Evolutionary conservation across 331 rosid species (phyloP), one percentile per base, ranked within the genome.

Genomic region (Acacia concinna): DNA sequence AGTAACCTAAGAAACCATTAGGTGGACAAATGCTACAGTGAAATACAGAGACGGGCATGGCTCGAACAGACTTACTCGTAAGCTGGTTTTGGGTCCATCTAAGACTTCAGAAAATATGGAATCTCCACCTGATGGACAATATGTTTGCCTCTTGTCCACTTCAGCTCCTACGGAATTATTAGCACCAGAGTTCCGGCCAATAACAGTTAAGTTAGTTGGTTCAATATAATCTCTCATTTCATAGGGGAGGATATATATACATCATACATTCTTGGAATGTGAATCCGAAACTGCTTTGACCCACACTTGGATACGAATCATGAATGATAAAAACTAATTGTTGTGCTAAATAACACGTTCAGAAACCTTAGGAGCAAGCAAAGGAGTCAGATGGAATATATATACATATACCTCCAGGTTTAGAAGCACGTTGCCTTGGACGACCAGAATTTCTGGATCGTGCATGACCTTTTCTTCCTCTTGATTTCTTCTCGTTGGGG

Each of bases 51-150:
- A 63, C 23, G 8, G 17, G 68, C 18, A 62, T 67, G 68, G 51
- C 38, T 56, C 28, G 15, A 31, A 20, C n/a, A 7, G 20, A 75
- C 88, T 85, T 79, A 85, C 88, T 37, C 71, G 77, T 46, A 82
- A 18, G 32, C 21, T 71, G 5, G 23, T 5, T 34, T 64, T 64
- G 37, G 23, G 35, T 11, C 8, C 28, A 30, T 25, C 2, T 27
- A 68, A 1, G 28, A 62, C 38, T 5, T 54, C 59, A 21, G 76
- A 30, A 38, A 79, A 3, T 25, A 79, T 2, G 23, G 77, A 20
- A 3, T 51, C 38, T 9, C 75, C 70, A 25, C 5, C 47, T 23
- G 79, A 17, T 12, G 70, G 63, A 32, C 20, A 13, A 44, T 71
- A 79, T 35, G 7, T 64, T 72, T 23, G 31, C 52, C 88, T 85